A percentile compares a stretch with the other conserved stretches of the same genome.
Evolutionary conservation across 1,284 basidiomycete species (phyloP).

Genomic region (Ganoderma sinense): DNA sequence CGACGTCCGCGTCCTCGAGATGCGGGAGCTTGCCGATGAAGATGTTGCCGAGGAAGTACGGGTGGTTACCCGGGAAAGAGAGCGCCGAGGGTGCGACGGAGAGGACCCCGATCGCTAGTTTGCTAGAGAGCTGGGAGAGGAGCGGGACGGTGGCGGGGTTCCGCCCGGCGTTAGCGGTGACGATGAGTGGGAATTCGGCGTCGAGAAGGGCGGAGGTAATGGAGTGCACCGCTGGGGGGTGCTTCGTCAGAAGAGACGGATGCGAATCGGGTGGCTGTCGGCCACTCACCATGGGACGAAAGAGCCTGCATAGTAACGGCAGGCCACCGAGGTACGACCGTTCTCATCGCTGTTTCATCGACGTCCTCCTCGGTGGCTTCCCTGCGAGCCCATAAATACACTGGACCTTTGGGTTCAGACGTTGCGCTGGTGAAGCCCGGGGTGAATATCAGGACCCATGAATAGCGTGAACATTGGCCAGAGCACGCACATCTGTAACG

Average conservation of each 20-base stretch:
- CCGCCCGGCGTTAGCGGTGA: conserved; percentile 67
- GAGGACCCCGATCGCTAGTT: conserved; percentile 62
- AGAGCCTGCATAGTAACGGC: conserved; percentile 58
- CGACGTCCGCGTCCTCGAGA: conserved; percentile 63
- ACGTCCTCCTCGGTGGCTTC: conserved; percentile 74
- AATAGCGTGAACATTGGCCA: neutral
- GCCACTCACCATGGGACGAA: conserved; percentile 49
- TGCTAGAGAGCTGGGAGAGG: conserved; percentile 55
- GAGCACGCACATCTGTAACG: conserved; percentile 61
- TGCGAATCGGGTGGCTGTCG: neutral
- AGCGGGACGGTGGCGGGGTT: conserved; percentile 54
- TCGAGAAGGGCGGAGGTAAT: conserved; percentile 57
- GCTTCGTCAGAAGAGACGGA: neutral
- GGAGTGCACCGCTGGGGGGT: conserved; percentile 44
- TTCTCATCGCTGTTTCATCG: conserved; percentile 43
- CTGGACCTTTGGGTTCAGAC: conserved; percentile 72
- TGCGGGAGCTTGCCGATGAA: conserved; percentile 52
- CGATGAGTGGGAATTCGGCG: conserved; percentile 64
- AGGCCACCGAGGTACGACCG: conserved; percentile 50
- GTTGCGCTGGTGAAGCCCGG: conserved; percentile 50
- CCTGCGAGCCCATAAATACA: conserved; percentile 73
- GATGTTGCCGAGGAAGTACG: conserved; percentile 56
- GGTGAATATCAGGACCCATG: neutral
- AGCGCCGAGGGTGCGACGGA: conserved; percentile 57
- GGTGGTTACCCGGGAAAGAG: conserved; percentile 64